Conservation (phyloP, 768 basidiomycete genomes). For the Calocybe cyanea region DNA sequence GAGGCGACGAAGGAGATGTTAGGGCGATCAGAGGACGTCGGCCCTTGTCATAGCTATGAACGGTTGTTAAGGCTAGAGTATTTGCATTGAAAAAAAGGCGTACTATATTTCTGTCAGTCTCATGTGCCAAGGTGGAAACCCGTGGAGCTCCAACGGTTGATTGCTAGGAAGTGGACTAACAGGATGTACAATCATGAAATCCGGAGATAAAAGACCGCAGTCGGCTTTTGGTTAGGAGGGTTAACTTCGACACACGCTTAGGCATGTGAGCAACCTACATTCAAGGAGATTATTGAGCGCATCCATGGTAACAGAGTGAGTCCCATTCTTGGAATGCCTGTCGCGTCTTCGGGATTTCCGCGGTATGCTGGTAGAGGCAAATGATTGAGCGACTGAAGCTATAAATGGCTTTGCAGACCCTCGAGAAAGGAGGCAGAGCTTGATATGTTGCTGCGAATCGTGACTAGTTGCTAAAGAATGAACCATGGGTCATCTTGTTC, state of each 20-base stretch:
- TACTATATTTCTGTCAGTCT: slow-evolving; percentile 78
- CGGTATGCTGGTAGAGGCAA: slow-evolving; percentile 35
- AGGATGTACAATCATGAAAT: slow-evolving; percentile 74
- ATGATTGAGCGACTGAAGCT: slow-evolving; percentile 45
- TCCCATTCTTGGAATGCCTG: slow-evolving; percentile 14
- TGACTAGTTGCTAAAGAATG: background rate
- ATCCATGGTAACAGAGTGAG: slow-evolving; percentile 38
- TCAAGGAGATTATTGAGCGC: slow-evolving; percentile 51
- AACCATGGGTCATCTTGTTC: background rate
- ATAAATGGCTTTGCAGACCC: slow-evolving; percentile 64
- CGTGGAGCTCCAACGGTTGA: slow-evolving; percentile 59
- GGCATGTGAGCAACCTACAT: slow-evolving; percentile 37
- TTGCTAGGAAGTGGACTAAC: slow-evolving; percentile 34
- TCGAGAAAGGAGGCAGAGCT: slow-evolving; percentile 54
- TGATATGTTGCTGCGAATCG: slow-evolving; percentile 27
- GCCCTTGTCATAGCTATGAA: slow-evolving; percentile 26
- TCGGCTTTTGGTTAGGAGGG: slow-evolving; percentile 32
- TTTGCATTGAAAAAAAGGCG: slow-evolving; percentile 19
- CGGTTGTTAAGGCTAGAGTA: background rate
- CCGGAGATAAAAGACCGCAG: slow-evolving; percentile 59
- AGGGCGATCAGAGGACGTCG: background rate
- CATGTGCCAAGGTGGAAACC: slow-evolving; percentile 87
- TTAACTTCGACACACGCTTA: slow-evolving; percentile 2
- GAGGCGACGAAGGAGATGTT: background rate
- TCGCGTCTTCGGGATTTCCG: slow-evolving; percentile 18